Evolutionary conservation across 192 early-diverging fungal species (phyloP), one percentile per base, ranked within the genome.

Genomic region (Mortierella hygrophila): DNA sequence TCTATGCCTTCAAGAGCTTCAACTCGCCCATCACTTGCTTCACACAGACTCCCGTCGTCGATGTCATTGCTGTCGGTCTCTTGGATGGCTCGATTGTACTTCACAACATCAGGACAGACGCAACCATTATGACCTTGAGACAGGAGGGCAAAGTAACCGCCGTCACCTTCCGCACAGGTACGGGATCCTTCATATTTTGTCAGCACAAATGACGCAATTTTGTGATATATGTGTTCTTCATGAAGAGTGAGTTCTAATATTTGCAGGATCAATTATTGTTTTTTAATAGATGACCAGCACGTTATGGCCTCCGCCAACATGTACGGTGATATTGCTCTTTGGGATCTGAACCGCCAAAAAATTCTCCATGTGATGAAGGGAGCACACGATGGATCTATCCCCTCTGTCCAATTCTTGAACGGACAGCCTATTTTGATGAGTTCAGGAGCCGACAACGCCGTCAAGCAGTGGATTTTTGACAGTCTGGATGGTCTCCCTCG

Each of bases 401-500:
- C 95, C 37, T 94, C 95, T 0, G 77, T 95, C 20, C 90, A 97
- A 55, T 99, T 97, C 87, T 89, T 98, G 77, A 90, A 88, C 47
- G 95, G 95, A 6, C 96, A 97, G 92, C 94, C 96, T 21, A 88
- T 99, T 69, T 88, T 99, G 70, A 83, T 99, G 38, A 97, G 96
- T 9, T 96, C 96, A 29, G 94, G 96, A 41, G 88, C 91, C 4
- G 98, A 99, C 89, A 99, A 99, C 79, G 89, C 97, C 37, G 91
- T 99, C 76, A 97, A 97, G 90, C 95, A 97, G 90, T 99, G 98
- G 97, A 93, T 98, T 46, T 99, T 99, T 90, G 98, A 99, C 81
- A 91, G 90, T 21, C 78, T 92, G 8, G 97, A 97, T 86, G 95
- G 95, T 38, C 82, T 91, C 1, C 97, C 97, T 38, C 92, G 96